These are phyloP conservation scores for Naganishia sp. DNA, from an alignment of 1,284 basidiomycete genomes.

Conservation along the genomic window DNA sequence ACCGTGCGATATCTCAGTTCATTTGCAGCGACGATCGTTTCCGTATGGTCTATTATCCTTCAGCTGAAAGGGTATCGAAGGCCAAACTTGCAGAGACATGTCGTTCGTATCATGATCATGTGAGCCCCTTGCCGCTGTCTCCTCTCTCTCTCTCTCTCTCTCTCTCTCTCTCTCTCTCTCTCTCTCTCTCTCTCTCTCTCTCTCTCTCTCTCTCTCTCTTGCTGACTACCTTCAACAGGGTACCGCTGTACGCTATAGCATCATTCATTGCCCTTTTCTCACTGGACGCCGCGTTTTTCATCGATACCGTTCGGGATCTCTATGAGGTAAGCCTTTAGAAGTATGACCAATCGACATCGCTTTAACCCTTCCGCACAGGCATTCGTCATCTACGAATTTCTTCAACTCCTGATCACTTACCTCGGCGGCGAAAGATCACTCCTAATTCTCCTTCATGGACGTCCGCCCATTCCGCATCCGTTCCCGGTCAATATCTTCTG, in stretches of 20 bases:
- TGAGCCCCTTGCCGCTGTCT: slow-evolving; percentile 33
- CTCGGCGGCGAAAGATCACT: slow-evolving; percentile 91
- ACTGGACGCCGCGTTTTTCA: slow-evolving; percentile 90
- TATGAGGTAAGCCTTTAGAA: slow-evolving; percentile 72
- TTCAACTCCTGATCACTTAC: slow-evolving; percentile 77
- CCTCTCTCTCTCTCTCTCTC: neutral
- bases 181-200: neutral
- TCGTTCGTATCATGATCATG: slow-evolving; percentile 96
- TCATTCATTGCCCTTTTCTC: slow-evolving; percentile 93
- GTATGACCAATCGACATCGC: neutral
- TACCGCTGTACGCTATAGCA: slow-evolving; percentile 87
- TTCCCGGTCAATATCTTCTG: slow-evolving; percentile 78
- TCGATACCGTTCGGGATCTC: slow-evolving; percentile 90
- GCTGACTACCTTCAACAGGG: slow-evolving; percentile 51
- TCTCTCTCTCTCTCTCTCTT: neutral
- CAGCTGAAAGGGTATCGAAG: slow-evolving; percentile 90
- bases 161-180: neutral
- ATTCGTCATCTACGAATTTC: slow-evolving; percentile 94
- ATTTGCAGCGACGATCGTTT: slow-evolving; percentile 68
- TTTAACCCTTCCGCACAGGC: slow-evolving; percentile 60
- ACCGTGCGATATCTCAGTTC: neutral
- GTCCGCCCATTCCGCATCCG: slow-evolving; percentile 80
- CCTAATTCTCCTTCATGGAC: slow-evolving; percentile 84
- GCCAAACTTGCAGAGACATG: slow-evolving; percentile 76
- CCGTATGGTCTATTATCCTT: slow-evolving; percentile 76